phyloP scores from a whole-genome alignment of 257 asterid genomes.

The Voacanga thouarsii region DNA sequence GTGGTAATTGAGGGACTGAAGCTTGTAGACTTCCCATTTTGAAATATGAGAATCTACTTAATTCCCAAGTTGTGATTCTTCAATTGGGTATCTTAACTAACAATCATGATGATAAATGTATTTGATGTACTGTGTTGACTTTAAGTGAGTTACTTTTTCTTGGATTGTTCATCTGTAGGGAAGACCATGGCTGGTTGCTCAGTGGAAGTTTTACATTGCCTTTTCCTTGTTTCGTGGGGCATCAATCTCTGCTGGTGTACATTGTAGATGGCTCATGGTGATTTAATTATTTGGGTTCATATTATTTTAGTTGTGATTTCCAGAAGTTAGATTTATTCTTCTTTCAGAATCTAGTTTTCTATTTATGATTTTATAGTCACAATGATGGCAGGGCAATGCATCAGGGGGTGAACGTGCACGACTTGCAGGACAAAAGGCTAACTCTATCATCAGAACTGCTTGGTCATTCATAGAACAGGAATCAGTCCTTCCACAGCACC shows the following conservation, averaged over 20 bases:
- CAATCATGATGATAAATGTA: not conserved
- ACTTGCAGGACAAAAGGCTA: conserved; percentile 59
- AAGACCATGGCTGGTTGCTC: conserved; percentile 80
- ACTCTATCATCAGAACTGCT: conserved; percentile 55
- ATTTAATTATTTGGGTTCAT: conserved; percentile 14
- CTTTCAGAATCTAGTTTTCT: not conserved
- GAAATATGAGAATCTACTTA: not conserved
- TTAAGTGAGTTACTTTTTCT: conserved; percentile 18
- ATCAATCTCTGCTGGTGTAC: conserved; percentile 86
- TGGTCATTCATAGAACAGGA: conserved; percentile 62
- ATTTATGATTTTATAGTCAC: conserved; percentile 1
- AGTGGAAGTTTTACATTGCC: conserved; percentile 91
- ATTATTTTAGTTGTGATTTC: conserved; percentile 1
- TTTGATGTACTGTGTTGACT: not conserved
- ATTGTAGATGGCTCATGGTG: conserved; percentile 86
- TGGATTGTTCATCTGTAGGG: conserved; percentile 47
- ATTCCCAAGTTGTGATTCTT: not conserved
- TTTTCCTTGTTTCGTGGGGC: conserved; percentile 92
- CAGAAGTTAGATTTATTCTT: conserved; percentile 1
- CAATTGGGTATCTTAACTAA: not conserved
- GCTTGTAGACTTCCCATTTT: not conserved
- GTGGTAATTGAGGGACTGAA: not conserved
- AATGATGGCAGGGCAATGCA: conserved; percentile 78
- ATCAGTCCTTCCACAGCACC: conserved; percentile 67
- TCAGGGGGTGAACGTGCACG: conserved; percentile 96